phyloP scores from a whole-genome alignment of 2,329 filamentous ascomycete genomes.

The Neocatenulostroma microsporum region DNA sequence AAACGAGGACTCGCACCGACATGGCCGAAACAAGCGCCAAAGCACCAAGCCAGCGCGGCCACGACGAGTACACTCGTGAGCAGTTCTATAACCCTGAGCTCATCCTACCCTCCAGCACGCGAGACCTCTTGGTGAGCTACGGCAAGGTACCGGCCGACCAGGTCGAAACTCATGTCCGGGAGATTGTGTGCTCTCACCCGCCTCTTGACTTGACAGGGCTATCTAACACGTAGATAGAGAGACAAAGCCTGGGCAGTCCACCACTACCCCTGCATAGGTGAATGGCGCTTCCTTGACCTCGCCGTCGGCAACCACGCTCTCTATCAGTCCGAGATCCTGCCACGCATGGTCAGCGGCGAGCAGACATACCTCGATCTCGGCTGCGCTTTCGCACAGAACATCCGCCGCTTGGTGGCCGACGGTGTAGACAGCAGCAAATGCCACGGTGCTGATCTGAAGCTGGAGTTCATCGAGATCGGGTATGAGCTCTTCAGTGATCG shows the following conservation, averaged over 20 bases:
- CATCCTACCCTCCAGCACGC: slow-evolving; percentile 21
- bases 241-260: slow-evolving; percentile 12
- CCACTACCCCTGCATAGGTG: slow-evolving; percentile 14
- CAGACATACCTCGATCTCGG: slow-evolving; percentile 35
- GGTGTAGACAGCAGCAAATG: slow-evolving; percentile 28
- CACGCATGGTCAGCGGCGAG: slow-evolving; percentile 19
- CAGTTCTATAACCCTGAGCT: slow-evolving; percentile 15
- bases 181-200: slow-evolving; percentile 4
- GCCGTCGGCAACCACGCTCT: slow-evolving; percentile 15
- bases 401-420: slow-evolving; percentile 33
- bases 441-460: slow-evolving; percentile 28
- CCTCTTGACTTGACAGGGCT: neutral
- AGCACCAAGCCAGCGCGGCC: too few relatives aligned
- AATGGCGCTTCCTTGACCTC: slow-evolving; percentile 11
- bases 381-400: slow-evolving; percentile 35
- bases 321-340: slow-evolving; percentile 21
- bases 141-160: slow-evolving; percentile 30
- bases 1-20: too few relatives aligned
- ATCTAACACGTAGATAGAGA: slow-evolving; percentile 12
- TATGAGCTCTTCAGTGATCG: slow-evolving; percentile 34
- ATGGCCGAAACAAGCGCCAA: too few relatives aligned
- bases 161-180: slow-evolving; percentile 30
- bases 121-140: slow-evolving; percentile 33
- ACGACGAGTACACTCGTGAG: too few relatives aligned
- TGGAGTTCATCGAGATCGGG: slow-evolving; percentile 30